Evolutionary conservation across 306 rosid genomes (phyloP).

Genomic region (Rosa chinensis): DNA sequence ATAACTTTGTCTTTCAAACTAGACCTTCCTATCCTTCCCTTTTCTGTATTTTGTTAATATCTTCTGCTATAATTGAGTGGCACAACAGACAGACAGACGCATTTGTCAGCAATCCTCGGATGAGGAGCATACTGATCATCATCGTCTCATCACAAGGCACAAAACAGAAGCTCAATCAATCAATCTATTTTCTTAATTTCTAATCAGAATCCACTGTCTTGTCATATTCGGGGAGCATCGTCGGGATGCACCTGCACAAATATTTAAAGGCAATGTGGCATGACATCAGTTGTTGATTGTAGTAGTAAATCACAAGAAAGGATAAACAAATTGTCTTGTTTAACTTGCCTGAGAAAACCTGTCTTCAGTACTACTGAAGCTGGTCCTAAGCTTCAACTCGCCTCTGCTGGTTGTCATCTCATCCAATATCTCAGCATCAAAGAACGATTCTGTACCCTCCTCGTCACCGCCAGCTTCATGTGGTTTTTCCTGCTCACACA

Average conservation of each 20-base stretch:
- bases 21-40: neutral
- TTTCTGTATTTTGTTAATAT: neutral
- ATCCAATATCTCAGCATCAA: conserved; percentile 77
- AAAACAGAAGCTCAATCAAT: conserved; percentile 19
- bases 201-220: conserved; percentile 17
- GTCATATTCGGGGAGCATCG: conserved; percentile 21
- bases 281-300: neutral
- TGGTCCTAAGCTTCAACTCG: conserved; percentile 74
- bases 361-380: conserved; percentile 48
- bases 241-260: conserved; percentile 47
- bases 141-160: neutral
- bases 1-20: neutral
- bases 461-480: conserved; percentile 27
- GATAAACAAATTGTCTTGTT: neutral
- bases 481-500: conserved; percentile 50
- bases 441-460: conserved; percentile 43
- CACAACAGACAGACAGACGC: conserved; percentile 7
- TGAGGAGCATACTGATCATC: conserved; percentile 13
- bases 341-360: conserved; percentile 48
- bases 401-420: conserved; percentile 84
- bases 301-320: neutral
- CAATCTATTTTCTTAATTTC: conserved; percentile 21
- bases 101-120: conserved; percentile 13
- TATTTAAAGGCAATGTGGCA: neutral
- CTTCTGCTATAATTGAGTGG: neutral